Evolutionary conservation across 441 rosid genomes (phyloP), one percentile per base, ranked within the genome.

Genomic region (Erysimum pusillum): DNA sequence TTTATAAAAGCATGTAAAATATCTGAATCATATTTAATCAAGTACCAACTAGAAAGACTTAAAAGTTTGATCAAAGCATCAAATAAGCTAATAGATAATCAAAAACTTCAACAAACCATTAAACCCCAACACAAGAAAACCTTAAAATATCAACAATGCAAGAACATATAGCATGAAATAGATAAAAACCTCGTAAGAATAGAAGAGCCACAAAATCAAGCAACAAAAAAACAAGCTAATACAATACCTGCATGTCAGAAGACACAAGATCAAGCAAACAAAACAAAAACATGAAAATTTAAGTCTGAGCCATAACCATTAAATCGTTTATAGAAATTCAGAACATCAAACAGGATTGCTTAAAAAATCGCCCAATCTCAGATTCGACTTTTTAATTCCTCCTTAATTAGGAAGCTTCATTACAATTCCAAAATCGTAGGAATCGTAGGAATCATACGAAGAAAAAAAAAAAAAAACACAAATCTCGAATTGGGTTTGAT

Each of bases 401-500:
- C 28, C 28, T 25, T 14, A 69, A 74, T 74, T 45, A 67, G 68
- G 14, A 66, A 66, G 42, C 76, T 77, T 77, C 9, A 67, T 51
- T 1, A 67, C 73, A 46, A 76, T 28, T 63, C 57, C 48, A 74
- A 69, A 63, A 4, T 8, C 4, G 41, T 39, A 32, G 42, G 46
- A 57, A 71, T 49, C 51, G 48, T 52, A 73, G 36, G 34, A 53
- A 67, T 31, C n/a, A 12, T 14, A 36, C n/a, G n/a, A n/a, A n/a
- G 31, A 39, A 13, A 8, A 7, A 54, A 36, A 14, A 54, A 36
- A 14, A 10, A 72, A 49, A 12, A 71, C 46, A 60, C 6, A 39
- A 38, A 60, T 46, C 42, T 11, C 4, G 31, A 49, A 45, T 6
- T 54, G 79, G 79, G 76, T 79, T 69, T 64, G 82, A 57, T 63